phyloP scores from a whole-genome alignment of 129 eudicot genomes.

The Flaveria sonorensis region DNA sequence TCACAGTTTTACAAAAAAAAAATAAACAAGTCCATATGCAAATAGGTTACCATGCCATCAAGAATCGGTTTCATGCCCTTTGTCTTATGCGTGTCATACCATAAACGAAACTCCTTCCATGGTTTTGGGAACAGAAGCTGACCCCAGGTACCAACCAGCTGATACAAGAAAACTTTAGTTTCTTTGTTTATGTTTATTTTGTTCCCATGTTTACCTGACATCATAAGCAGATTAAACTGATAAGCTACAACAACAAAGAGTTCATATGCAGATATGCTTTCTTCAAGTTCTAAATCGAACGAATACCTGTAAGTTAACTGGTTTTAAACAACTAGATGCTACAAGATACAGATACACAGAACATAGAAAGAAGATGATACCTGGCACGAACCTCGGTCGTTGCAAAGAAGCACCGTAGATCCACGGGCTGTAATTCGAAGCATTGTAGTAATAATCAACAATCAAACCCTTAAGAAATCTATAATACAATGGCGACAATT shows the following conservation, averaged over 20 bases:
- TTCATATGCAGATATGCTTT: not conserved
- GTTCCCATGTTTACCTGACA: conserved; percentile 92
- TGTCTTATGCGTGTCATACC: conserved; percentile 89
- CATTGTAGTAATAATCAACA: conserved; percentile 63
- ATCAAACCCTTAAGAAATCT: conserved; percentile 67
- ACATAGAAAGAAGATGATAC: conserved; percentile 41
- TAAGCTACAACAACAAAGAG: conserved; percentile 17
- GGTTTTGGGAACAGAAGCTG: conserved; percentile 96
- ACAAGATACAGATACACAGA: conserved; percentile 4
- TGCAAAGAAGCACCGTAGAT: conserved; percentile 89
- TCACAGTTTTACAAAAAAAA: not conserved
- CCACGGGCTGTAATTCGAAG: conserved; percentile 71
- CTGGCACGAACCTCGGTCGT: conserved; percentile 96
- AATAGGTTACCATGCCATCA: conserved; percentile 82
- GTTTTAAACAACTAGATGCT: not conserved
- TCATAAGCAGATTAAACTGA: conserved; percentile 29
- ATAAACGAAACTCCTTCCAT: conserved; percentile 94
- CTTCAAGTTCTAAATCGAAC: not conserved
- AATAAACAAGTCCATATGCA: not conserved
- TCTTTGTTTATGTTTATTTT: conserved; percentile 68
- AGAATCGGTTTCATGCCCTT: conserved; percentile 77
- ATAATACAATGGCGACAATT: conserved; percentile 77
- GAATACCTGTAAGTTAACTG: not conserved
- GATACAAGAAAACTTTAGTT: conserved; percentile 79
- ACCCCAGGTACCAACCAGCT: conserved; percentile 98